These are phyloP conservation scores for Solanum sitiens DNA, from an alignment of 257 asterid species.

Conservation along the genomic window DNA sequence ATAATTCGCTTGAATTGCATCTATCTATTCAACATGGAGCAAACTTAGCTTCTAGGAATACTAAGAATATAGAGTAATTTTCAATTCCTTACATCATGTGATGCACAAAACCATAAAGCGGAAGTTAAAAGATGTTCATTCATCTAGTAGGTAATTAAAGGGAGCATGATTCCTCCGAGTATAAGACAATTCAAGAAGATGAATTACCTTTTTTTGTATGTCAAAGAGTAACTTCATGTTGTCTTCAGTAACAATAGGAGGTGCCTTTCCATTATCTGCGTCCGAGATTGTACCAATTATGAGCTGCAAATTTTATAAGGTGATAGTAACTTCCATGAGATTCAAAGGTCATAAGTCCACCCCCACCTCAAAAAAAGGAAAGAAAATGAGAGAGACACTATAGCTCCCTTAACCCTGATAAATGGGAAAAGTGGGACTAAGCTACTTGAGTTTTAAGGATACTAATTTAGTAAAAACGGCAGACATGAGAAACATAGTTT, in stretches of 20 bases:
- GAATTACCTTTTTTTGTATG: slow-evolving; percentile 77
- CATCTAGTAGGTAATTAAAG: not conserved
- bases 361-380: not conserved
- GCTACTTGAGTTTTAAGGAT: not conserved
- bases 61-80: not conserved
- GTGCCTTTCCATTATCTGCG: slow-evolving; percentile 49
- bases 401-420: not conserved
- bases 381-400: not conserved
- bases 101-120: not conserved
- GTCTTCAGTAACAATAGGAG: slow-evolving; percentile 79
- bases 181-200: not conserved
- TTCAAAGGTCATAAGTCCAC: not conserved
- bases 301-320: slow-evolving; percentile 55
- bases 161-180: not conserved
- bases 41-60: slow-evolving; percentile 1
- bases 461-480: not conserved
- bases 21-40: slow-evolving; percentile 54
- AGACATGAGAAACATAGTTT: not conserved
- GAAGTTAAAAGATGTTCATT: not conserved
- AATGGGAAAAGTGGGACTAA: not conserved
- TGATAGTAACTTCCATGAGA: slow-evolving; percentile 3
- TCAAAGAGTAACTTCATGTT: slow-evolving; percentile 82
- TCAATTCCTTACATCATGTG: not conserved
- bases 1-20: slow-evolving; percentile 73
- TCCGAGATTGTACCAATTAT: slow-evolving; percentile 75